Percentiles rank a stretch among this genome's conserved stretches.
These are phyloP conservation scores for Colletotrichum nymphaeae DNA, from an alignment of 2,329 filamentous ascomycete species.

Conservation along the genomic window DNA sequence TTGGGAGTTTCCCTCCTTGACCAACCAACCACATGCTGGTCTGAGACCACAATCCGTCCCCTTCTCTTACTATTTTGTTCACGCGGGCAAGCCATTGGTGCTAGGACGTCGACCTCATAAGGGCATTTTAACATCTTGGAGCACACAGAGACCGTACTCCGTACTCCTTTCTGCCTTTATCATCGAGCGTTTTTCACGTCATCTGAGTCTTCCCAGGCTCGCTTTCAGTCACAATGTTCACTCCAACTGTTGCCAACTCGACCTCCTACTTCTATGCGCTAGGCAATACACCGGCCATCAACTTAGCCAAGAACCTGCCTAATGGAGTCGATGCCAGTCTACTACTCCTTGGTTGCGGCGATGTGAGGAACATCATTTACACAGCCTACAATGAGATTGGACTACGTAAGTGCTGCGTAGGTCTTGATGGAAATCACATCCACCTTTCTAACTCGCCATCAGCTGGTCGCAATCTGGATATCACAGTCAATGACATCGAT, in stretches of 20 bases:
- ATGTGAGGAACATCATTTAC: constrained; percentile 67
- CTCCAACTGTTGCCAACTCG: constrained; percentile 47
- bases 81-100: background rate
- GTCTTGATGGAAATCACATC: background rate
- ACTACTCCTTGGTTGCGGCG: constrained; percentile 67
- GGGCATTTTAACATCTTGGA: background rate
- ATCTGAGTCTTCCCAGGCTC: background rate
- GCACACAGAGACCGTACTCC: background rate
- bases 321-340: constrained; percentile 61
- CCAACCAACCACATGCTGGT: background rate
- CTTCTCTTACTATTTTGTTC: background rate
- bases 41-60: background rate
- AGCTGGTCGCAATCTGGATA: constrained; percentile 58
- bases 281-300: constrained; percentile 66
- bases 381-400: constrained; percentile 57
- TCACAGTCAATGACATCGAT: constrained; percentile 68
- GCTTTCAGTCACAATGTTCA: constrained; percentile 46
- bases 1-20: background rate
- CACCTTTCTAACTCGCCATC: constrained; percentile 37
- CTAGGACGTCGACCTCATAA: background rate
- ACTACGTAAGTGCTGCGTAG: constrained; percentile 45
- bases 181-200: background rate
- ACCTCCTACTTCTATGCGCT: constrained; percentile 56
- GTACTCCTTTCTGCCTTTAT: background rate
- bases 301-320: constrained; percentile 58